Evolutionary conservation across 805 yeast genomes (phyloP).

Genomic region (Helenozyma rhizophorensis): DNA sequence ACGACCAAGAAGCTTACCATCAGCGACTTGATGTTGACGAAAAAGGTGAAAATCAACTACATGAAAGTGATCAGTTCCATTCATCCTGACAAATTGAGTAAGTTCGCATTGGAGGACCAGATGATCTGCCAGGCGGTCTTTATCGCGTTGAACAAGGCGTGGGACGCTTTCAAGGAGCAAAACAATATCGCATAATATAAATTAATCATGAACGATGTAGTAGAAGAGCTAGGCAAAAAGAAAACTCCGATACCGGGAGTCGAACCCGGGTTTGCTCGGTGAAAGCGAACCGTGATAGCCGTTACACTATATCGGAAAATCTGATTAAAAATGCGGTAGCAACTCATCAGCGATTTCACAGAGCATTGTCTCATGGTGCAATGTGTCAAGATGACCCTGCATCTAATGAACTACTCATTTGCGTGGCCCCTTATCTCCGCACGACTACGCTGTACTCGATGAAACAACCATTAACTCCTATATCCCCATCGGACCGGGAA

Average conservation of each 20-base stretch:
- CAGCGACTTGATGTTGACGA: slow-evolving; percentile 80
- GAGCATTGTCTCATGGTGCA: too few relatives aligned
- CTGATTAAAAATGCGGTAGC: too few relatives aligned
- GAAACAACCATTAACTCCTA: too few relatives aligned
- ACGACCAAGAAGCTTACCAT: slow-evolving; percentile 43
- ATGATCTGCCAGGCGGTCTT: slow-evolving; percentile 87
- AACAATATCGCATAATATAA: slow-evolving; percentile 14
- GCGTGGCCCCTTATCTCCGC: too few relatives aligned
- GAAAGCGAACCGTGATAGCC: slow-evolving; percentile 83
- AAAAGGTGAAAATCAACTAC: slow-evolving; percentile 80
- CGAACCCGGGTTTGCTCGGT: slow-evolving; percentile 85
- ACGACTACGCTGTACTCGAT: too few relatives aligned
- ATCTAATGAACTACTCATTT: too few relatives aligned
- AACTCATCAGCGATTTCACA: too few relatives aligned
- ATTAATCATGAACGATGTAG: too few relatives aligned
- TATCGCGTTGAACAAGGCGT: slow-evolving; percentile 76
- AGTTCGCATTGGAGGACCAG: slow-evolving; percentile 61
- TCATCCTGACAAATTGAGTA: slow-evolving; percentile 78
- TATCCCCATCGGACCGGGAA: too few relatives aligned
- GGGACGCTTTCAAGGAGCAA: slow-evolving; percentile 50
- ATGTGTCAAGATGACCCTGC: too few relatives aligned
- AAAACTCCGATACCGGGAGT: slow-evolving; percentile 81
- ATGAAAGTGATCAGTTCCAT: slow-evolving; percentile 76
- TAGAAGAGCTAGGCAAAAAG: too few relatives aligned
- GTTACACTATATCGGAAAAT: slow-evolving; percentile 78